These are phyloP conservation scores for Sarocladium strictum DNA, from an alignment of 2,329 filamentous ascomycete genomes.

Conservation along the genomic window DNA sequence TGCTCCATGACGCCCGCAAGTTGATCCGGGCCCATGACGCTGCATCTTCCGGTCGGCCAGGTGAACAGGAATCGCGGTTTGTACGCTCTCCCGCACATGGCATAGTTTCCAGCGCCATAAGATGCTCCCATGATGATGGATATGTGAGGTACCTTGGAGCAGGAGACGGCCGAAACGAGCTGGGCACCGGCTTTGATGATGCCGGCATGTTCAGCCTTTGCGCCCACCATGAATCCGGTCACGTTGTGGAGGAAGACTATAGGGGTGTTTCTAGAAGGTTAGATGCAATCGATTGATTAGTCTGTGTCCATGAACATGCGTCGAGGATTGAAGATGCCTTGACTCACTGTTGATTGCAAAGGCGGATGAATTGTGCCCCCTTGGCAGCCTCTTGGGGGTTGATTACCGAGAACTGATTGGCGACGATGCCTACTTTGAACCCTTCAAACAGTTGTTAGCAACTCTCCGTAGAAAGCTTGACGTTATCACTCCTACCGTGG, in stretches of 20 bases:
- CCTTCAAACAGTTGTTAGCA: too few species aligned
- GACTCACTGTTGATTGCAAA: conserved; percentile 34
- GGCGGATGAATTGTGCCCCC: conserved; percentile 34
- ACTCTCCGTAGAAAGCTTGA: too few species aligned
- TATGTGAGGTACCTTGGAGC: conserved; percentile 37
- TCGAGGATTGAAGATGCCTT: too few species aligned
- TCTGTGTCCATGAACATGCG: too few species aligned
- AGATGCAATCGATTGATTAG: conserved; percentile 7
- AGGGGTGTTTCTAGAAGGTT: conserved; percentile 22
- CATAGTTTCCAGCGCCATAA: conserved; percentile 40
- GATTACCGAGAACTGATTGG: conserved; percentile 34
- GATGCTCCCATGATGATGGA: conserved; percentile 37
- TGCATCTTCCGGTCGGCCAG: conserved; percentile 17
- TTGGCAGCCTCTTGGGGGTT: conserved; percentile 33
- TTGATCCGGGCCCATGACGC: conserved; percentile 20
- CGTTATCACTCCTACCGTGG: too few species aligned
- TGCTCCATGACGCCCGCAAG: conserved; percentile 19
- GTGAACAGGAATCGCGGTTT: conserved; percentile 34
- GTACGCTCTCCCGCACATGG: conserved; percentile 38
- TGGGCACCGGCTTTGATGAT: conserved; percentile 40
- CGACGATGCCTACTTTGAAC: conserved; percentile 30
- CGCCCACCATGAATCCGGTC: conserved; percentile 42
- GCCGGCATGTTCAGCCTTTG: conserved; percentile 34
- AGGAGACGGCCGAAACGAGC: conserved; percentile 36
- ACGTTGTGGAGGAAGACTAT: conserved; percentile 42